Evolutionary conservation across 257 asterid species (phyloP), one percentile per base, ranked within the genome.

Genomic region (Salvia splendens): DNA sequence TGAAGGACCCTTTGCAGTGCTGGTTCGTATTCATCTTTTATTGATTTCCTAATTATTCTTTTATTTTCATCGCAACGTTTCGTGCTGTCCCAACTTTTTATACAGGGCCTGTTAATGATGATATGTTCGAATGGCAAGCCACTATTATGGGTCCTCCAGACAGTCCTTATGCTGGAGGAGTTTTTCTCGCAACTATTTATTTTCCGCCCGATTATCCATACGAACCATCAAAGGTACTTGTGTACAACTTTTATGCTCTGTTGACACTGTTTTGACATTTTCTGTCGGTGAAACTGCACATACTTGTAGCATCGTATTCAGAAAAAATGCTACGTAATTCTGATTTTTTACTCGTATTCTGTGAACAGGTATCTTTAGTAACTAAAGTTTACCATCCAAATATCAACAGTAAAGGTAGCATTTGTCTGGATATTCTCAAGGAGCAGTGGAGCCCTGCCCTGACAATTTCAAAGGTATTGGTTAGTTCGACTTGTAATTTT

Each of bases 141-240:
- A 87, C 95, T 24, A 87, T 87, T 59, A 87, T 87, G 92, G 92
- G 92, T 69, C 95, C 95, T 42, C 54, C 87, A 0, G 95, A 85
- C 36, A 85, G 95, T 75, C 95, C 95, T n/a, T 88, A 83, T 75
- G 35, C 90, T 49, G 95, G 95, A 12, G 95, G 92, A 41, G 86
- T 88, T 32, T 88, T 88, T 77, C 73, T 82, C n/a, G 86, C 82
- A 57, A 73, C 85, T 9, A 85, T 87, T 79, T 90, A 85, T 69
- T 87, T 85, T 28, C 95, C 95, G 2, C 95, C 95, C 28, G 95
- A 87, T 77, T 87, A 87, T 72, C 92, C 95, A 40, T 87, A 86
- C 78, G 86, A 86, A 73, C 96, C 96, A 59, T 94, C 96, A 0
- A 88, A 86, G 94, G 96, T 86, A 77, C 30, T 54, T 5, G 17